Percentiles rank a stretch among this genome's conserved stretches.
Conservation (phyloP, 2,329 filamentous ascomycete species). For the Nemania sp. region DNA sequence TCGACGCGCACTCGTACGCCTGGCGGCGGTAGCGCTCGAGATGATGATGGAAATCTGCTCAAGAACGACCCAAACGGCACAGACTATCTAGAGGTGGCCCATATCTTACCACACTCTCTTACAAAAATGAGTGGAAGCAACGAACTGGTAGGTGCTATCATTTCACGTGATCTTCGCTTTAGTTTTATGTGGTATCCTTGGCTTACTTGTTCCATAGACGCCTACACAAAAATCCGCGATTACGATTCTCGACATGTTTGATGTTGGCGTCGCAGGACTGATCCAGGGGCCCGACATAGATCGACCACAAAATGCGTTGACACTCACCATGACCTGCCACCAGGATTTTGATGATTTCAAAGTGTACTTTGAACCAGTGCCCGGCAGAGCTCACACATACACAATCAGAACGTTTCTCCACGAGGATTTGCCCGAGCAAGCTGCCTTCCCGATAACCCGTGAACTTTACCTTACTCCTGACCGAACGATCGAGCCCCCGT, state of each 20-base stretch:
- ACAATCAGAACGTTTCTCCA: constrained; percentile 31
- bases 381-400: constrained; percentile 32
- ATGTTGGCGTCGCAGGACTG: constrained; percentile 39
- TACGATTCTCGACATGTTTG: constrained; percentile 48
- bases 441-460: constrained; percentile 35
- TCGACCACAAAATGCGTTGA: constrained; percentile 45
- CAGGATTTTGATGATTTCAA: constrained; percentile 39
- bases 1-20: neutral
- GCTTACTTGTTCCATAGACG: constrained; percentile 16
- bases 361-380: constrained; percentile 37
- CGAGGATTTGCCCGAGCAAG: constrained; percentile 3
- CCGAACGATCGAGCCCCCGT: constrained; percentile 38
- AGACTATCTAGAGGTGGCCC: constrained; percentile 7
- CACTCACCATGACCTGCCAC: constrained; percentile 37
- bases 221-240: constrained; percentile 41
- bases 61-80: neutral
- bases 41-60: constrained; percentile 34
- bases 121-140: neutral
- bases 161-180: constrained; percentile 2
- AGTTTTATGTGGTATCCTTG: neutral
- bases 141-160: constrained; percentile 8
- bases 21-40: constrained; percentile 21
- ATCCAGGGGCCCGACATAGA: constrained; percentile 47
- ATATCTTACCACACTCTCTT: constrained; percentile 19
- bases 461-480: constrained; percentile 34